Evolutionary conservation across 1,139 yeast species (phyloP).

Genomic region (Dujonia santamariae): DNA sequence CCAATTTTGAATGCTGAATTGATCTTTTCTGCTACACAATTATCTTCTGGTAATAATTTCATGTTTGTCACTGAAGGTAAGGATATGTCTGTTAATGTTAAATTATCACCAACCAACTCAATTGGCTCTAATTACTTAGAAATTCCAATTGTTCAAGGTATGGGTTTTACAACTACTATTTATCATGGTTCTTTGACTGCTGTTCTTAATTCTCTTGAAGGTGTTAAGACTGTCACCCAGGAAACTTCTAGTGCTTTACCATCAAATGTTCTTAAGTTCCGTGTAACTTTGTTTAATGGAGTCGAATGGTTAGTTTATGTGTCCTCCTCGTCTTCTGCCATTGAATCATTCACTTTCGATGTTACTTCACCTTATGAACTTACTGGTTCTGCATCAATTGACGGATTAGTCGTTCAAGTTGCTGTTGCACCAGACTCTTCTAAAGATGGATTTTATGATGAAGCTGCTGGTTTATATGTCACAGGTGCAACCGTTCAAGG

Average conservation of each 20-base stretch:
- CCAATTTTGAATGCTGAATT: conserved; percentile 53
- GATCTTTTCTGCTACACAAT: conserved; percentile 53
- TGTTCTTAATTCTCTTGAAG: conserved; percentile 49
- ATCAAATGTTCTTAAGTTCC: conserved; percentile 48
- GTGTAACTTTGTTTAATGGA: conserved; percentile 49
- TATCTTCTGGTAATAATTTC: conserved; percentile 29
- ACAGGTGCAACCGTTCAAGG: conserved; percentile 32
- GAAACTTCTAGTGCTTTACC: conserved; percentile 42
- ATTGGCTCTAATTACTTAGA: conserved; percentile 29
- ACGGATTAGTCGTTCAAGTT: conserved; percentile 53
- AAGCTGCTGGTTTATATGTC: conserved; percentile 38
- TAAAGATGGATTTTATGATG: conserved; percentile 29
- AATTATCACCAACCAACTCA: conserved; percentile 31
- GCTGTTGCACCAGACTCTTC: conserved; percentile 43
- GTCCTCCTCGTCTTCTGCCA: conserved; percentile 45
- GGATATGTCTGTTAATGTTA: conserved; percentile 54
- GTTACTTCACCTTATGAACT: conserved; percentile 4
- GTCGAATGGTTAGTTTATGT: conserved; percentile 59
- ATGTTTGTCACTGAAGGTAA: conserved; percentile 50
- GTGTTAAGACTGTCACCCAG: conserved; percentile 46
- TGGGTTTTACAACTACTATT: conserved; percentile 72
- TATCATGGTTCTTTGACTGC: conserved; percentile 60
- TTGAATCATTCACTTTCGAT: conserved; percentile 7
- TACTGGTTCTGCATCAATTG: conserved; percentile 19
- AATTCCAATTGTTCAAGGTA: conserved; percentile 59